Base-by-base conservation (phyloP, 2,329 filamentous ascomycete genomes). In the Hypomyces perniciosus region DNA sequence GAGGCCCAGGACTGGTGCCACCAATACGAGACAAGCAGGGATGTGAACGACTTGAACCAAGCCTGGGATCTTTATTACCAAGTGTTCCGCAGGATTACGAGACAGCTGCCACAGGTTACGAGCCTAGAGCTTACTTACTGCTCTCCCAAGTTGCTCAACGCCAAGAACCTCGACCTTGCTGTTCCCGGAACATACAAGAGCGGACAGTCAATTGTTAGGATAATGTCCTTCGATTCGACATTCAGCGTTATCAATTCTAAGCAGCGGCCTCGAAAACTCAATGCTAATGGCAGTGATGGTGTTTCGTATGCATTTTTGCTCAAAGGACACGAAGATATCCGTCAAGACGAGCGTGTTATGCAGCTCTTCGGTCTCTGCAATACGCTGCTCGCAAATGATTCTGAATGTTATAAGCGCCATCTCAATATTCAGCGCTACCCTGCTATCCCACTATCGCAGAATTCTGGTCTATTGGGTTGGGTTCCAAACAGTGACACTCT, bases 31-130 rank as follows among this genome's bases (percentile, higher is more conserved):
- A 82, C 83, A 38, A 93, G 88, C n/a, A 80, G 85, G 46, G 93
- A 99, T 63, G 84, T 93, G 54, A 92, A 89, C 44, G 95, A 99
- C 66, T 81, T 99, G 42, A 99, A 97, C 64, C 90, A 96, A 69
- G 93, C 93, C 6, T 99, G 93, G 93, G 95, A 99, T 69, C 80
- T 99, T 10, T 99, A 99, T 71, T 99, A 99, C 70, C 90, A 95
- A 58, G 93, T 97, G 1, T 99, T 99, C 82, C 84, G 91, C 54
- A 88, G 95, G 65, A 97, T 99, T 65, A 88, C 87, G 44, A 83
- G 92, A 55, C 95, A 99, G 69, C 73, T 99, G 44, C 91, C 90
- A 4, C 93, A 97, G 62, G 80, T 99, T 57, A 95, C 90, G 60
- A 89, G 85, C 48, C 79, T 99, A 39, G 95, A 99, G 69, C 76